Evolutionary conservation across 2,329 filamentous ascomycete species (phyloP).

Genomic region (Penicillium corylophilum): DNA sequence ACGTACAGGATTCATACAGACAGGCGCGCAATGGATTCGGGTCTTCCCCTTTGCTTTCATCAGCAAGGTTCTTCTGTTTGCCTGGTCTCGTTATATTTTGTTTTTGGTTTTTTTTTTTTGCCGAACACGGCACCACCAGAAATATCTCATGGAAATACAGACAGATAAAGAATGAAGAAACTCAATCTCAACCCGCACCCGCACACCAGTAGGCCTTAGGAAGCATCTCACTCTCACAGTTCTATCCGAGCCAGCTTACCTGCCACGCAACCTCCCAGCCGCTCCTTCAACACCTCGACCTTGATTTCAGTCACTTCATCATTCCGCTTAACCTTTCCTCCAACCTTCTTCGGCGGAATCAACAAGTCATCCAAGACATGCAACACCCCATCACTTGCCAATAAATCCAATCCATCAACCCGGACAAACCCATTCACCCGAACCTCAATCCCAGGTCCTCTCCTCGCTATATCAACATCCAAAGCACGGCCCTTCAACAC

Average conservation of each 20-base stretch:
- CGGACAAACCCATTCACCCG: slow-evolving; percentile 71
- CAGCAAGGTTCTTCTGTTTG: neutral
- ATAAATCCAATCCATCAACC: slow-evolving; percentile 66
- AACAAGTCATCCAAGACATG: slow-evolving; percentile 73
- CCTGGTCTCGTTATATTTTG: slow-evolving; percentile 4
- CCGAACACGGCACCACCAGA: neutral
- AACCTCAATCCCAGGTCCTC: slow-evolving; percentile 67
- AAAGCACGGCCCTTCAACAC: slow-evolving; percentile 62
- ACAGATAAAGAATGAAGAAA: slow-evolving; percentile 23
- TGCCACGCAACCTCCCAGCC: slow-evolving; percentile 17
- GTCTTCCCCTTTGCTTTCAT: neutral
- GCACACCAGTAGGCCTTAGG: neutral
- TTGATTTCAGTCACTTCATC: slow-evolving; percentile 14
- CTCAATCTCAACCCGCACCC: slow-evolving; percentile 13
- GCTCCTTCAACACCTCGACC: slow-evolving; percentile 22
- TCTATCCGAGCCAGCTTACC: slow-evolving; percentile 4
- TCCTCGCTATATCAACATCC: slow-evolving; percentile 68
- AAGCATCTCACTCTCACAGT: slow-evolving; percentile 1
- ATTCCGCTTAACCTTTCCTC: neutral
- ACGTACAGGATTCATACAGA: neutral
- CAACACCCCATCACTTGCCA: slow-evolving; percentile 77
- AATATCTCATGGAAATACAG: slow-evolving; percentile 20
- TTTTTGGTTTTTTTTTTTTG: neutral
- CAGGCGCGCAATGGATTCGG: neutral
- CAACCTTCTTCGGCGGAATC: slow-evolving; percentile 66